phyloP scores from a whole-genome alignment of 2,329 filamentous ascomycete species.

The Pleomassaria siparia region DNA sequence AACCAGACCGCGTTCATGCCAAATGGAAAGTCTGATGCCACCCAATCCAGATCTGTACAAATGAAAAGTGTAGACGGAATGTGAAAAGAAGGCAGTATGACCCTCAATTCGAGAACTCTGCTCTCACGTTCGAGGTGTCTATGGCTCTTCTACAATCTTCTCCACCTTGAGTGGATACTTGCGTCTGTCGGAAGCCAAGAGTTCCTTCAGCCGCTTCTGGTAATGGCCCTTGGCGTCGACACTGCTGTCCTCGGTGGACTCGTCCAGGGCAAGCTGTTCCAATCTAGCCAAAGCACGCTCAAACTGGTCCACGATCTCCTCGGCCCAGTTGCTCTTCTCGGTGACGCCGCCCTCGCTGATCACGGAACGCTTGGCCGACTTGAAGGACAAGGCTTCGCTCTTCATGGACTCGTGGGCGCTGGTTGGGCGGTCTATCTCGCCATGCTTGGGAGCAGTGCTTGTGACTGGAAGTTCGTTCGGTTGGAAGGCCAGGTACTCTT shows the following conservation, averaged over 20 bases:
- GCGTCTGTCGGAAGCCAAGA: constrained; percentile 18
- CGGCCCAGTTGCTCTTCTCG: constrained; percentile 38
- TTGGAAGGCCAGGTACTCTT: constrained; percentile 22
- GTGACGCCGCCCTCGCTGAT: constrained; percentile 25
- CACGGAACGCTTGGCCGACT: constrained; percentile 5
- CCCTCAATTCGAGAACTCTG: too few relatives aligned
- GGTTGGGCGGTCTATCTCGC: neutral
- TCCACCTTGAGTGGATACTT: neutral
- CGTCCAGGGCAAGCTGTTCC: constrained; percentile 38
- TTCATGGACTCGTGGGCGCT: neutral
- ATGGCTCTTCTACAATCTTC: too few relatives aligned
- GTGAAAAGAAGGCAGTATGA: too few relatives aligned
- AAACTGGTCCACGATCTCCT: constrained; percentile 30
- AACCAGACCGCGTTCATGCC: too few relatives aligned
- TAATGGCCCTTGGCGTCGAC: constrained; percentile 29
- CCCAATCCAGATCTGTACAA: too few relatives aligned
- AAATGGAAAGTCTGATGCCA: too few relatives aligned
- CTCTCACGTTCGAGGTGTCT: too few relatives aligned
- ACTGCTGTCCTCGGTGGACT: constrained; percentile 18
- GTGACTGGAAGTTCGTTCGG: neutral
- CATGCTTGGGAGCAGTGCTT: neutral
- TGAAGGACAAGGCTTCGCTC: neutral
- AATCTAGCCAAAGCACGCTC: constrained; percentile 25
- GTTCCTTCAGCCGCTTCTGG: constrained; percentile 22
- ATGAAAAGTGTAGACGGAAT: too few relatives aligned